Evolutionary conservation across 192 early-diverging fungal genomes (phyloP).

Genomic region (Coemansia sp.): DNA sequence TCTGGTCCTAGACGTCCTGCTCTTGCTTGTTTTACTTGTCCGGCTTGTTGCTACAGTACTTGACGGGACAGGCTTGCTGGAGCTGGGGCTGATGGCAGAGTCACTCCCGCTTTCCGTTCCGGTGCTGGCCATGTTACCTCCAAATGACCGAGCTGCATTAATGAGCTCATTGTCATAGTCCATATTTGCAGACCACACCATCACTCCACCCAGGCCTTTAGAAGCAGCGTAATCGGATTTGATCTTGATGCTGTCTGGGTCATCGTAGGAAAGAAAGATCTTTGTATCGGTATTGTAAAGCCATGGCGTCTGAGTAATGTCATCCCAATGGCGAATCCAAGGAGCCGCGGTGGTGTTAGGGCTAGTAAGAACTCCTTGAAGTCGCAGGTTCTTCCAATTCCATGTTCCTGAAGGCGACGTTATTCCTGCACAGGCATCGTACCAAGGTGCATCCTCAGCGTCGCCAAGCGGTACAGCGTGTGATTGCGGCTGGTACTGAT

Average conservation of each 20-base stretch:
- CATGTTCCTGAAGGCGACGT: conserved; percentile 58
- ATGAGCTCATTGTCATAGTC: conserved; percentile 59
- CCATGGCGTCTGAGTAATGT: conserved; percentile 63
- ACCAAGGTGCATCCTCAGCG: conserved; percentile 54
- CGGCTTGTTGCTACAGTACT: too few species aligned
- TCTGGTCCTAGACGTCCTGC: too few species aligned
- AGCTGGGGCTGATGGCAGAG: too few species aligned
- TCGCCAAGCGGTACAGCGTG: conserved; percentile 52
- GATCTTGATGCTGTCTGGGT: conserved; percentile 55
- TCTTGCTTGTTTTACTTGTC: too few species aligned
- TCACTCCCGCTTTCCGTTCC: too few species aligned
- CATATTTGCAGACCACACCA: conserved; percentile 55
- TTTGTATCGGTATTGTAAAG: conserved; percentile 58
- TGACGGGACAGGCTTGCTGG: too few species aligned
- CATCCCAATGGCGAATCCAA: conserved; percentile 66
- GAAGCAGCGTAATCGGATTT: conserved; percentile 61
- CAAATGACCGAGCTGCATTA: conserved; percentile 22
- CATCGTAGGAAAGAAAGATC: conserved; percentile 67
- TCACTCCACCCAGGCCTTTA: conserved; percentile 57
- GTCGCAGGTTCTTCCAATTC: conserved; percentile 62
- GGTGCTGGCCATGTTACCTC: too few species aligned
- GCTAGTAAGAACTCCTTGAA: conserved; percentile 48
- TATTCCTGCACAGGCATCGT: conserved; percentile 46
- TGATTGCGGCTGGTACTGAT: conserved; percentile 47
- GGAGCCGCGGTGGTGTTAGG: conserved; percentile 52